Percentiles rank a stretch among this genome's conserved stretches.
phyloP scores from a whole-genome alignment of 208 protist species.

The Leishmania amazonensis region DNA sequence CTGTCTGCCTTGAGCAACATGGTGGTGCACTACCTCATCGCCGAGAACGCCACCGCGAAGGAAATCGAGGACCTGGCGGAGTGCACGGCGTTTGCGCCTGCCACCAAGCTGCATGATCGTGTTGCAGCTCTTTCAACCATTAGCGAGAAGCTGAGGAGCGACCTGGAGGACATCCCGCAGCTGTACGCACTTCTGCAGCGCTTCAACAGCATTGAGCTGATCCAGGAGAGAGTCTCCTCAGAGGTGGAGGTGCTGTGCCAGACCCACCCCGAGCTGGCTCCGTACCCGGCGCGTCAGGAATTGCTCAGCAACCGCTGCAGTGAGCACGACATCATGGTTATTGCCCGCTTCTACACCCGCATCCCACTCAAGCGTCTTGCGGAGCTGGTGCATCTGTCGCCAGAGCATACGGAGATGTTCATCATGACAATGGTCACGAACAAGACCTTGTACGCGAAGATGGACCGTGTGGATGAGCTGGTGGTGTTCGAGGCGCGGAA shows the following conservation, averaged over 20 bases:
- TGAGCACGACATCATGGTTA: constrained; percentile 96
- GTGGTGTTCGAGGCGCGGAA: constrained; percentile 91
- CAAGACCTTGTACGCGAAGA: constrained; percentile 92
- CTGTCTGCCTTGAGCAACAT: constrained; percentile 76
- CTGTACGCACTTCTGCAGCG: constrained; percentile 72
- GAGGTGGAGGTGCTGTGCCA: constrained; percentile 61
- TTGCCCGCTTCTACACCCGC: constrained; percentile 95
- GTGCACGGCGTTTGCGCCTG: constrained; percentile 74
- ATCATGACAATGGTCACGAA: constrained; percentile 93
- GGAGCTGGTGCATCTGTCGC: constrained; percentile 89
- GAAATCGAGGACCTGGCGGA: constrained; percentile 81
- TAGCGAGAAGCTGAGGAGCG: constrained; percentile 55
- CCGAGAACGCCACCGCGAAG: constrained; percentile 79
- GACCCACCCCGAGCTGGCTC: constrained; percentile 72
- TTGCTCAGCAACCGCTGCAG: constrained; percentile 93
- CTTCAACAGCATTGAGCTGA: constrained; percentile 89
- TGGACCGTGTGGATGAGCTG: constrained; percentile 93
- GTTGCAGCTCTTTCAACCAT: constrained; percentile 51
- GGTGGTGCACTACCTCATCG: constrained; percentile 82
- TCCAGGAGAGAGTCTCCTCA: constrained; percentile 69
- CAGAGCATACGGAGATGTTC: constrained; percentile 90
- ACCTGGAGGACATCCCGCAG: constrained; percentile 74
- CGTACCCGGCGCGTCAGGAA: constrained; percentile 54
- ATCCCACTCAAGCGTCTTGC: constrained; percentile 90
- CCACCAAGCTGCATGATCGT: constrained; percentile 63